Evolutionary conservation across 2,329 filamentous ascomycete species (phyloP).

Genomic region (Fusarium sp.): DNA sequence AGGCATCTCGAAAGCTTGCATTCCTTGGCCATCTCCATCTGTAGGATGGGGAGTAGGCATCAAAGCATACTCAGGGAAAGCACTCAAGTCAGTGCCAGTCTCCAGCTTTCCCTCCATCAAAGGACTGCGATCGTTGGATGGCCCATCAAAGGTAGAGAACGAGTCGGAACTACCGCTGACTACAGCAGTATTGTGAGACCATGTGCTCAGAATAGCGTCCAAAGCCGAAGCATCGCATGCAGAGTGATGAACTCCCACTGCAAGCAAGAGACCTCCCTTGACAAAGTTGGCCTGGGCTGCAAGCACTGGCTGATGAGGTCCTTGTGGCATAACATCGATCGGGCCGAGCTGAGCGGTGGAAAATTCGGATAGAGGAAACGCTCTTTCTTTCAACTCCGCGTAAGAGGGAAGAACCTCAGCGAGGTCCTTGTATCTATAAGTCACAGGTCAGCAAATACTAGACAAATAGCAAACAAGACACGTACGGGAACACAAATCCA

Average conservation of each 20-base stretch:
- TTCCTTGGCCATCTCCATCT: neutral
- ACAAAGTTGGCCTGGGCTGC: neutral
- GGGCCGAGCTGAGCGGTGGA: neutral
- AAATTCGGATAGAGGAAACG: neutral
- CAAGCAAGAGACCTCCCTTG: neutral
- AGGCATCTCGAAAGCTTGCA: neutral
- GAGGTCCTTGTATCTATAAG: neutral
- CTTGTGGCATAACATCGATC: neutral
- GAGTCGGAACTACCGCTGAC: neutral
- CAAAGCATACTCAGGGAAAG: neutral
- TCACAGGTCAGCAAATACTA: too few relatives aligned
- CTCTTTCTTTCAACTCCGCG: neutral
- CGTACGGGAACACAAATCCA: neutral
- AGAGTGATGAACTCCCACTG: neutral
- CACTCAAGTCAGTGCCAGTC: neutral
- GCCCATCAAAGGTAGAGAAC: neutral
- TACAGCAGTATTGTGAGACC: neutral
- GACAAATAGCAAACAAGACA: too few relatives aligned
- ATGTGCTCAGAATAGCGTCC: neutral
- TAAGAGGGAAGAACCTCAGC: neutral
- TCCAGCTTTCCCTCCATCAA: neutral
- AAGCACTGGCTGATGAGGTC: neutral
- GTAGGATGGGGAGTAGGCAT: neutral
- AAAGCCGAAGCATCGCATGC: neutral
- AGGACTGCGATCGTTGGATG: neutral